Base-by-base conservation (phyloP, 2,329 filamentous ascomycete species). In the Sclerotinia trifoliorum region DNA sequence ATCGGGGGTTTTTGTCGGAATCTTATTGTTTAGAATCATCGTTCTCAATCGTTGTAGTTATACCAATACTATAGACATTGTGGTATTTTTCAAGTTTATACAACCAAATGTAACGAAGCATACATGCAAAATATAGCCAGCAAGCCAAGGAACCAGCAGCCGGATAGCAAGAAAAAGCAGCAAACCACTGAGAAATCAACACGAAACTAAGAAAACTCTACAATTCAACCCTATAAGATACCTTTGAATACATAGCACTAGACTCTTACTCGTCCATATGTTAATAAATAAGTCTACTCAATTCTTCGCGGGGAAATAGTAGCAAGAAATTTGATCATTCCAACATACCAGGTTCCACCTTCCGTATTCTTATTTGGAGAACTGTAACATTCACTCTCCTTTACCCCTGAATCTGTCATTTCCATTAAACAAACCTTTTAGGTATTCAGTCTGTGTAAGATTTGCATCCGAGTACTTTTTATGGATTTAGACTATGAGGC, bases 361-460 rank as follows among this genome's bases (percentile, higher is more conserved):
- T 48, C n/a, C 5, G 10, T 10, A 32, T n/a, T 26, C 26, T 15
- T 46, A 15, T 17, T 24, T 6, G 5, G 10, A 7, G 32, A 15
- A 42, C 1, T 6, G 7, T 19, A 10, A 1, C 1, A 24, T 8
- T 8, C 17, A 3, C 2, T 5, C 13, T 13, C 13, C 5, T 15
- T 4, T 15, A 11, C 29, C 54, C 21, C 5, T 24, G 13, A 5
- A 57, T 57, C 21, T 6, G 21, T 24, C 3, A 24, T 17, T 10
- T 2, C 24, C 54, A 57, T 8, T 0, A 42, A 24, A 3, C 24
- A 24, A 8, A 7, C 24, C 7, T 32, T 7, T 10, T 26, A 48
- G 3, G 15, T 10, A 21, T 15, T 15, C 5, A 1, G 32, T 17
- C 0, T 8, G 0, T 2, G 17, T 3, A 6, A 15, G 17, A 32